A percentile compares a stretch with the other conserved stretches of the same genome.
phyloP scores from a whole-genome alignment of 208 protist species.

The Endotrypanum monterogeii region DNA sequence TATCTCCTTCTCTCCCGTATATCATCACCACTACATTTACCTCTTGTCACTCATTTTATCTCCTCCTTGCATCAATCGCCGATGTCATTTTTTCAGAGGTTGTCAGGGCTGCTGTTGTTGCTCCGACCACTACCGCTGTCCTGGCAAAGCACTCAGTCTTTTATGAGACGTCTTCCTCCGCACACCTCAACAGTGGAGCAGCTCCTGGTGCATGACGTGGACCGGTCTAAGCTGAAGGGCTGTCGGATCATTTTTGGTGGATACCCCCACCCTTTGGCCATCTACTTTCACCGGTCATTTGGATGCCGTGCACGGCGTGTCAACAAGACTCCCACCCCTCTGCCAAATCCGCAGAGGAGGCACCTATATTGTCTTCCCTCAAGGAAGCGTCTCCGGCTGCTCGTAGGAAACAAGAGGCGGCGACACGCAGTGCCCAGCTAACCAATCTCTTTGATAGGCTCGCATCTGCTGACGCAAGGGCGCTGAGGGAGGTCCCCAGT shows the following conservation, averaged over 20 bases:
- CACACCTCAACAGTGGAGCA: too few relatives aligned
- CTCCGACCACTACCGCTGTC: too few relatives aligned
- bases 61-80: background rate
- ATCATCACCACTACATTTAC: background rate
- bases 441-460: constrained; percentile 16
- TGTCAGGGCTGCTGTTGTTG: background rate
- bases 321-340: background rate
- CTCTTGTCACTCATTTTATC: background rate
- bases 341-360: background rate
- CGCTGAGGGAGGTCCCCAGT: background rate
- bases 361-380: constrained; percentile 1
- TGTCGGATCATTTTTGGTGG: background rate
- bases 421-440: constrained; percentile 17
- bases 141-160: background rate
- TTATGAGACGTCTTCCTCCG: background rate
- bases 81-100: background rate
- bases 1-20: background rate
- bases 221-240: too few relatives aligned
- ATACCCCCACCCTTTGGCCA: background rate
- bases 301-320: background rate
- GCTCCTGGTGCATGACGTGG: too few relatives aligned
- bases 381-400: background rate
- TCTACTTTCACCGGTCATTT: background rate
- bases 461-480: constrained; percentile 5
- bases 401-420: background rate